phyloP scores from a whole-genome alignment of 805 yeast genomes.

The Candida jianshihensis region DNA sequence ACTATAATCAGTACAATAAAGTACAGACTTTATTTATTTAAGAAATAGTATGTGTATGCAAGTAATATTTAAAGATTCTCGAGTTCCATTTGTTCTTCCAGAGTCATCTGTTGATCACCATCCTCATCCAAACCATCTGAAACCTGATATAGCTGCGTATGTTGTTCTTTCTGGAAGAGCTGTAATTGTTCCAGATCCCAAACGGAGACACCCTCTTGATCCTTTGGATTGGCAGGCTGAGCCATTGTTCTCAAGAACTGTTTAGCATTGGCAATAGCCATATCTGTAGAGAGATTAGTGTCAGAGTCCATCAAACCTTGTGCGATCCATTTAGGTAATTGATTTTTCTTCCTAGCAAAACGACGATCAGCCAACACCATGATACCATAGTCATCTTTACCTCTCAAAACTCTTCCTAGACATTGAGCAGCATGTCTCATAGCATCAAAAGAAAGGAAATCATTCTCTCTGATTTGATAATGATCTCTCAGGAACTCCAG shows the following conservation, averaged over 20 bases:
- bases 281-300: slow-evolving; percentile 86
- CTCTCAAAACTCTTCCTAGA: slow-evolving; percentile 92
- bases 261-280: slow-evolving; percentile 93
- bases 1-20: background rate
- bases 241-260: slow-evolving; percentile 90
- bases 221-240: slow-evolving; percentile 84
- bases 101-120: slow-evolving; percentile 23
- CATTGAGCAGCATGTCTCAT: slow-evolving; percentile 99
- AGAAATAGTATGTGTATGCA: background rate
- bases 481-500: slow-evolving; percentile 90
- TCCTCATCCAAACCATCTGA: slow-evolving; percentile 17
- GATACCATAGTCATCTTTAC: slow-evolving; percentile 97
- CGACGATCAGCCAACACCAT: slow-evolving; percentile 97
- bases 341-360: slow-evolving; percentile 77
- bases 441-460: slow-evolving; percentile 94
- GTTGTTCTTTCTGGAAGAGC: slow-evolving; percentile 49
- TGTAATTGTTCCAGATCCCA: slow-evolving; percentile 75
- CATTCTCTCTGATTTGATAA: slow-evolving; percentile 88
- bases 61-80: slow-evolving; percentile 7
- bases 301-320: slow-evolving; percentile 92
- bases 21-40: background rate
- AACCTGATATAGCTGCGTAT: slow-evolving; percentile 11
- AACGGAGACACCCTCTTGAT: slow-evolving; percentile 90
- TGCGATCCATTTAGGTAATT: slow-evolving; percentile 94
- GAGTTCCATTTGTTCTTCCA: slow-evolving; percentile 20